A percentile compares a stretch with the other conserved stretches of the same genome.
These are phyloP conservation scores for Tuctoria greenei DNA, from an alignment of 176 grass and related monocot genomes.

Conservation along the genomic window DNA sequence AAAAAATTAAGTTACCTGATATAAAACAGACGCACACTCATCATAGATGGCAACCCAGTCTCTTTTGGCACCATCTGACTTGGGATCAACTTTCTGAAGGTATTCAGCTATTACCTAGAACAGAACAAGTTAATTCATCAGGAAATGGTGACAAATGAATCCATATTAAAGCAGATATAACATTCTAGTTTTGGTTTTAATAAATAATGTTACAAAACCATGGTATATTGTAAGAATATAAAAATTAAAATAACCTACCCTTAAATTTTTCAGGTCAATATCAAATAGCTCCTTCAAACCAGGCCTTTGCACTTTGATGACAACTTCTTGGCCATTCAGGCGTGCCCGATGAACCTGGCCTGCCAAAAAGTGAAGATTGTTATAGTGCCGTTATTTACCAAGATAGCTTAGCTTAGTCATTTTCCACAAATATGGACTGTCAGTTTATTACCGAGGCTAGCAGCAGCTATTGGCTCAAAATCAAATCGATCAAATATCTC, in stretches of 20 bases:
- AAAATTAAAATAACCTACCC: constrained; percentile 45
- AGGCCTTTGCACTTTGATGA: constrained; percentile 97
- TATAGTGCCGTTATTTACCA: constrained; percentile 26
- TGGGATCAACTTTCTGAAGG: constrained; percentile 97
- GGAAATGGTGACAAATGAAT: constrained; percentile 28
- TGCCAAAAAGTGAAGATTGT: constrained; percentile 54
- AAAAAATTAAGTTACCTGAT: constrained; percentile 61
- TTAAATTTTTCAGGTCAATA: constrained; percentile 98
- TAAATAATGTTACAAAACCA: neutral
- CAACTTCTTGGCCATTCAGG: constrained; percentile 86
- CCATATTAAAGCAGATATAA: constrained; percentile 16
- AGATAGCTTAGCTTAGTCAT: constrained; percentile 1
- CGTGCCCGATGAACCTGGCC: constrained; percentile 96
- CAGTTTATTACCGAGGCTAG: constrained; percentile 85
- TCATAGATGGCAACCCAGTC: constrained; percentile 99
- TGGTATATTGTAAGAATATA: neutral
- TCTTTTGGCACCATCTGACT: constrained; percentile 97
- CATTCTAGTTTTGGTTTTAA: constrained; percentile 7
- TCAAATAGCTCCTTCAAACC: constrained; percentile 96
- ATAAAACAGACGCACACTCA: constrained; percentile 90
- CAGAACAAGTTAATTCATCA: constrained; percentile 35
- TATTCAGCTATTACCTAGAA: constrained; percentile 95
- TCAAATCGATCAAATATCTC: constrained; percentile 93
- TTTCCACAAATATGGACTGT: constrained; percentile 16
- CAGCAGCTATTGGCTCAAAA: constrained; percentile 96